These are phyloP conservation scores for Glycine latifolia DNA, from an alignment of 306 rosid genomes.

Conservation along the genomic window DNA sequence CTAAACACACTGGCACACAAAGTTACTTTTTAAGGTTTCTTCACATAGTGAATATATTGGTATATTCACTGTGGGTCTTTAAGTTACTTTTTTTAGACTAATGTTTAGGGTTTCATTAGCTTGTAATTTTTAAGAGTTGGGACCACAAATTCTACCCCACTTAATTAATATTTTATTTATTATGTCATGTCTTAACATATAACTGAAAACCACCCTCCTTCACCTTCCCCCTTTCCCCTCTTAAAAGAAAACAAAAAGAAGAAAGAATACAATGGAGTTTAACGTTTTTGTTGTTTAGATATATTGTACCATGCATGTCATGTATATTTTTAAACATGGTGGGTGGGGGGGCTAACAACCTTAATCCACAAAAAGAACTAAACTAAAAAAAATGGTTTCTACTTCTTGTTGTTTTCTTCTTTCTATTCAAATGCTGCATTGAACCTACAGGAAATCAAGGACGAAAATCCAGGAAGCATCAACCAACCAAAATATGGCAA, in stretches of 20 bases:
- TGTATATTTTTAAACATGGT: neutral
- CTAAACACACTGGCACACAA: neutral
- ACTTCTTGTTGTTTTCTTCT: neutral
- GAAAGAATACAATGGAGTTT: neutral
- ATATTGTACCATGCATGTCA: slow-evolving; percentile 37
- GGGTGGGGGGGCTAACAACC: neutral
- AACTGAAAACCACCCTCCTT: slow-evolving; percentile 15
- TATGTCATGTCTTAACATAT: neutral
- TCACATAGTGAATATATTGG: neutral
- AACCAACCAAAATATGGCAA: slow-evolving; percentile 7
- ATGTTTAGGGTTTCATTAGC: slow-evolving; percentile 8
- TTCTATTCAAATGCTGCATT: slow-evolving; percentile 1
- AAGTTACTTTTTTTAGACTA: slow-evolving; percentile 7
- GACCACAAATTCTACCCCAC: slow-evolving; percentile 26
- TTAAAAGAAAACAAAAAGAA: neutral
- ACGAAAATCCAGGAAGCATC: slow-evolving; percentile 33
- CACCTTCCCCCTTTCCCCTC: neutral
- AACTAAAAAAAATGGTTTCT: neutral
- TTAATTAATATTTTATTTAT: neutral
- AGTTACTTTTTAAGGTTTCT: slow-evolving; percentile 46
- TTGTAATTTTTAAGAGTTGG: neutral
- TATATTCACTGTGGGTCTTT: slow-evolving; percentile 19
- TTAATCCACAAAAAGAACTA: neutral
- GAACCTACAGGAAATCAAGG: slow-evolving; percentile 30
- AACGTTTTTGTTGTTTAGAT: neutral